Conservation (phyloP, 140 eudicot species). For the Flaveria floridana region DNA sequence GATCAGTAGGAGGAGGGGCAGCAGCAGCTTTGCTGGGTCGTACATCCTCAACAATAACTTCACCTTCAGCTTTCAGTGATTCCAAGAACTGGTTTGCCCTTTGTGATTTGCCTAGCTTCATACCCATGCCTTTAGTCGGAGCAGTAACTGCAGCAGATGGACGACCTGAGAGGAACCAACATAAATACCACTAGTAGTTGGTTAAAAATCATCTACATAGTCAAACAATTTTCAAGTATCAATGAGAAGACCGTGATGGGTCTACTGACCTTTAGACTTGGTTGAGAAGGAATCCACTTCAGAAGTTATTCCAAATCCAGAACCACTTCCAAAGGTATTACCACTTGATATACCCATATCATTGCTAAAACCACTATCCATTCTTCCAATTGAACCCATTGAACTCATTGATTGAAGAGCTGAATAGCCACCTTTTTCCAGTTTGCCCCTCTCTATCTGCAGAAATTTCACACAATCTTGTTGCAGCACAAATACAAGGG, state of each 20-base stretch:
- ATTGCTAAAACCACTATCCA: conserved; percentile 56
- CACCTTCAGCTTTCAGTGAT: conserved; percentile 87
- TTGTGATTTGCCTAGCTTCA: conserved; percentile 70
- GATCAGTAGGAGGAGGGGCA: conserved; percentile 63
- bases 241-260: neutral
- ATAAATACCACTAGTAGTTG: conserved; percentile 2
- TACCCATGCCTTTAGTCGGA: conserved; percentile 79
- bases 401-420: conserved; percentile 69
- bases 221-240: conserved; percentile 3
- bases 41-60: conserved; percentile 76
- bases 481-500: neutral
- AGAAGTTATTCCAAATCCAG: conserved; percentile 62
- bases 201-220: neutral
- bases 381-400: conserved; percentile 40
- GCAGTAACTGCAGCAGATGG: conserved; percentile 62
- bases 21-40: conserved; percentile 52
- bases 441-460: conserved; percentile 61
- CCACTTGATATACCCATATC: conserved; percentile 54
- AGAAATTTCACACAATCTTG: conserved; percentile 15
- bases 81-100: conserved; percentile 71
- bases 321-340: conserved; percentile 66
- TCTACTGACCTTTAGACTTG: conserved; percentile 63
- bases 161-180: conserved; percentile 49
- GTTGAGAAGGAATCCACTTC: conserved; percentile 58
- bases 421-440: conserved; percentile 68